Percentiles rank a stretch among this genome's conserved stretches.
Evolutionary conservation across 1,139 yeast genomes (phyloP).

Genomic region (Chernovozyma sophiae-reginae): DNA sequence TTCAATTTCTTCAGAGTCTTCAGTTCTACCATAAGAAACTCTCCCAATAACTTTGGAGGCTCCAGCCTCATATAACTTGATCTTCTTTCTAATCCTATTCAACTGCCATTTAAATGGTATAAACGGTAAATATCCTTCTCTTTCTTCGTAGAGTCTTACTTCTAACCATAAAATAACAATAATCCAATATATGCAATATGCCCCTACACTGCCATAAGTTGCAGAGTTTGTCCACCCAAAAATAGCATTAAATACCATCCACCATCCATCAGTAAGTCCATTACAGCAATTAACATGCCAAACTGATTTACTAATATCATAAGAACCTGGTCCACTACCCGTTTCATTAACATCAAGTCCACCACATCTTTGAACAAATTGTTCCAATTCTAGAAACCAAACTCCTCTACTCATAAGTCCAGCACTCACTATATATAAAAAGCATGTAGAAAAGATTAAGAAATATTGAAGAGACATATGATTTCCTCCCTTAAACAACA

Average conservation of each 20-base stretch:
- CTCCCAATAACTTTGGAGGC: slow-evolving; percentile 1
- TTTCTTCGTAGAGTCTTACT: slow-evolving; percentile 55
- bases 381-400: slow-evolving; percentile 82
- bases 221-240: slow-evolving; percentile 97
- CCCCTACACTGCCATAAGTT: slow-evolving; percentile 83
- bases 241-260: slow-evolving; percentile 90
- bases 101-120: slow-evolving; percentile 61
- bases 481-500: slow-evolving; percentile 41
- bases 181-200: slow-evolving; percentile 76
- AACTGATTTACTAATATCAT: slow-evolving; percentile 70
- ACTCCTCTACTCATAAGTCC: slow-evolving; percentile 60
- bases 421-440: slow-evolving; percentile 41
- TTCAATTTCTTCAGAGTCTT: neutral
- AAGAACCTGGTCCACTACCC: slow-evolving; percentile 94
- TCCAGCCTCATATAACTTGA: slow-evolving; percentile 20
- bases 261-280: slow-evolving; percentile 84
- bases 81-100: slow-evolving; percentile 50
- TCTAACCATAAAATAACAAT: slow-evolving; percentile 52
- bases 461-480: slow-evolving; percentile 39
- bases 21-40: neutral
- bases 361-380: slow-evolving; percentile 58
- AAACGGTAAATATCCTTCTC: slow-evolving; percentile 54
- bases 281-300: slow-evolving; percentile 99
- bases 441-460: slow-evolving; percentile 38
- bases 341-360: slow-evolving; percentile 88